These are phyloP conservation scores for Kodamaea fungicola DNA, from an alignment of 1,139 yeast genomes.

Conservation along the genomic window DNA sequence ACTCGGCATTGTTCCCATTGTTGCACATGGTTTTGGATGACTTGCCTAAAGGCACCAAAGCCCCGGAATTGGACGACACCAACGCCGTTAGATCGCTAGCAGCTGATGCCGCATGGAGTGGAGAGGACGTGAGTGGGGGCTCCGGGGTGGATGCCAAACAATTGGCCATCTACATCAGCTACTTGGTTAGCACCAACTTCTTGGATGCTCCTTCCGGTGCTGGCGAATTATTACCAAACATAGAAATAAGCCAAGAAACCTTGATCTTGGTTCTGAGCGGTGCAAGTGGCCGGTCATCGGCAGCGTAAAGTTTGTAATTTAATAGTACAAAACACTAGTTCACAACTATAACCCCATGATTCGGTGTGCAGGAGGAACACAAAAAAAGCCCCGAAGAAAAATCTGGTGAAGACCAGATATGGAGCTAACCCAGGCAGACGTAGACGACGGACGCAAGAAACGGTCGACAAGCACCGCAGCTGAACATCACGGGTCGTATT, in stretches of 20 bases:
- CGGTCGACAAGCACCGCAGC: too few relatives aligned
- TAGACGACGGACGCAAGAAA: too few relatives aligned
- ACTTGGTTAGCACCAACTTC: constrained; percentile 76
- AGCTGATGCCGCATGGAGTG: constrained; percentile 60
- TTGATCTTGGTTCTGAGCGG: constrained; percentile 66
- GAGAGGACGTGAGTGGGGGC: constrained; percentile 64
- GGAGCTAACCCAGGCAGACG: too few relatives aligned
- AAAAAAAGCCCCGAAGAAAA: too few relatives aligned
- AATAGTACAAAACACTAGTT: neutral
- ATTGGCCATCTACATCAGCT: constrained; percentile 75
- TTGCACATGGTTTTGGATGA: constrained; percentile 91
- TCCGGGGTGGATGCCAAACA: constrained; percentile 65
- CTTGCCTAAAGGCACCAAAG: constrained; percentile 85
- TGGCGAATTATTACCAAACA: constrained; percentile 50
- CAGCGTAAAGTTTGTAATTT: constrained; percentile 23
- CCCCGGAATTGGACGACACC: constrained; percentile 89
- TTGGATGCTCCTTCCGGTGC: constrained; percentile 59
- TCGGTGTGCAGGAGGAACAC: too few relatives aligned
- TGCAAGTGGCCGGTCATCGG: constrained; percentile 84
- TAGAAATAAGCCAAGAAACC: constrained; percentile 56
- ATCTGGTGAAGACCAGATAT: too few relatives aligned
- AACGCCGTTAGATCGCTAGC: constrained; percentile 68
- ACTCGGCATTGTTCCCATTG: constrained; percentile 87
- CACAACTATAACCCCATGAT: too few relatives aligned
- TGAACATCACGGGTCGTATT: too few relatives aligned